These are phyloP conservation scores for Alternaria sp. DNA, from an alignment of 2,329 filamentous ascomycete species.

Conservation along the genomic window DNA sequence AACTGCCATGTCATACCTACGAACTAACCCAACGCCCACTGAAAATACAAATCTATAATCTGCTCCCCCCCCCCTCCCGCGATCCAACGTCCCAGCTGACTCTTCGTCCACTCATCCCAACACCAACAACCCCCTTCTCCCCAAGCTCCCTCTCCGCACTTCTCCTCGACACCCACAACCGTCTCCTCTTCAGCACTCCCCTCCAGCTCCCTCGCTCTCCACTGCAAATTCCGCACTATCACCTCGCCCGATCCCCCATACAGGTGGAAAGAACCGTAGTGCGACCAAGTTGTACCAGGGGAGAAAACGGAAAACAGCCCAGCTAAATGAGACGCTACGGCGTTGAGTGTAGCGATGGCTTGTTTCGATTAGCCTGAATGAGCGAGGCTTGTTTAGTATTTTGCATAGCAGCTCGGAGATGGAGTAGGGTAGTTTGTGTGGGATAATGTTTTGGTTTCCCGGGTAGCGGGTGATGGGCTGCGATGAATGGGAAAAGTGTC, in stretches of 20 bases:
- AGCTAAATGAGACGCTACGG: no score
- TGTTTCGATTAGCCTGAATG: no score
- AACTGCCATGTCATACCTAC: no score
- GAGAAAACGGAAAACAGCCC: background rate
- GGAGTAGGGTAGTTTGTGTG: background rate
- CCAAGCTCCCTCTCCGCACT: constrained; percentile 42
- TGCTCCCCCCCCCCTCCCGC: no score
- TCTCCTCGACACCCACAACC: constrained; percentile 47
- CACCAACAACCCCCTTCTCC: constrained; percentile 33
- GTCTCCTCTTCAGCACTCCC: constrained; percentile 42
- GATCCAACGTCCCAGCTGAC: no score
- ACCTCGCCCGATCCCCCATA: constrained; percentile 35
- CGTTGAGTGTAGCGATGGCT: no score
- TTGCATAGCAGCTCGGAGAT: background rate
- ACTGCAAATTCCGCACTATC: constrained; percentile 44
- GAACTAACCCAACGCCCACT: background rate
- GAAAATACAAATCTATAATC: background rate
- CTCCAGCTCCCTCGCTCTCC: constrained; percentile 44
- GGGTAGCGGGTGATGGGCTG: background rate
- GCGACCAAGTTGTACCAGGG: background rate
- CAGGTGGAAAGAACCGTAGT: background rate
- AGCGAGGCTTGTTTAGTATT: no score
- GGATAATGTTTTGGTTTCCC: background rate
- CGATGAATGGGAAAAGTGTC: background rate
- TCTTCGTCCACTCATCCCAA: constrained; percentile 7